A percentile compares a stretch with the other conserved stretches of the same genome.
Conservation (phyloP, 345 rosid species). For the Populus tremula region DNA sequence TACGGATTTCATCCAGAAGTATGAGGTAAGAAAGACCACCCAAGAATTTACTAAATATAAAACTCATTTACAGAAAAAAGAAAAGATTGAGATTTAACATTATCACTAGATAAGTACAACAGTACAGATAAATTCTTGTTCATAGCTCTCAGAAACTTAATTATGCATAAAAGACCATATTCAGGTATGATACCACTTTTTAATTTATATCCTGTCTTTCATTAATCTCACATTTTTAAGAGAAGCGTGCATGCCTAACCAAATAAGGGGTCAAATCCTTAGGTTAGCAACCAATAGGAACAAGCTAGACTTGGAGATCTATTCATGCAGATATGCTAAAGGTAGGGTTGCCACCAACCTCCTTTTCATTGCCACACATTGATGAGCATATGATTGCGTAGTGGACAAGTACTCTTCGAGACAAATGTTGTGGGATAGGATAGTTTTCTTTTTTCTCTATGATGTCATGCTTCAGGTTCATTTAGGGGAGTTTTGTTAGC, state of each 20-base stretch:
- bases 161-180: no score
- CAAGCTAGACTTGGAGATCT: not conserved
- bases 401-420: not conserved
- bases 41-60: not conserved
- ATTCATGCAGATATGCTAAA: not conserved
- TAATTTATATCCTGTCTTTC: not conserved
- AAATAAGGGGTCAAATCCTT: no score
- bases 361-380: not conserved
- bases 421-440: not conserved
- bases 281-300: no score
- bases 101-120: no score
- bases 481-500: not conserved
- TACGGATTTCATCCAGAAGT: not conserved
- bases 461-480: not conserved
- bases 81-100: not conserved
- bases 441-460: not conserved
- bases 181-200: no score
- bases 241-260: not conserved
- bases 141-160: no score
- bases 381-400: not conserved
- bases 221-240: not conserved
- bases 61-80: not conserved
- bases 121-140: no score
- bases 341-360: not conserved
- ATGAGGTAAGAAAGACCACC: not conserved